phyloP scores from a whole-genome alignment of 495 filamentous ascomycete species.

The Neurospora sp. region DNA sequence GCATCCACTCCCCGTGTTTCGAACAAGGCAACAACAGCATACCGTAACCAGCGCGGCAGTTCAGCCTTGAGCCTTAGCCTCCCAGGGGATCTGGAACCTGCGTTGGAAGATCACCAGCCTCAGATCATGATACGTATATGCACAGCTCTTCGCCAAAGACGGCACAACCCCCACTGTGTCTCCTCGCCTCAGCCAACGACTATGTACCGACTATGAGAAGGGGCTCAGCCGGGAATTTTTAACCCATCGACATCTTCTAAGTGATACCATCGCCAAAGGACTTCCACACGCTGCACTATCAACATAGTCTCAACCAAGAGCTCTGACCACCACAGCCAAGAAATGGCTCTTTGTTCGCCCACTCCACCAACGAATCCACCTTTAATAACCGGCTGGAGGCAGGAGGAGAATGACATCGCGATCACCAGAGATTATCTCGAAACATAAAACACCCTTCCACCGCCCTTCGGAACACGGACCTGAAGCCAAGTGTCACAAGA shows the following conservation, averaged over 20 bases:
- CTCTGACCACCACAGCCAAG: background rate
- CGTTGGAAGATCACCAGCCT: background rate
- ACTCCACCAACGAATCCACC: background rate
- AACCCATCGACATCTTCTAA: no score
- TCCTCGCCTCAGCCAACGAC: background rate
- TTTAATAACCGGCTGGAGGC: background rate
- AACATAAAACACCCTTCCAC: background rate
- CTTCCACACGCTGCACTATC: background rate
- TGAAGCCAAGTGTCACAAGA: background rate
- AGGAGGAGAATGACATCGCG: background rate
- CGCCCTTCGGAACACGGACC: background rate
- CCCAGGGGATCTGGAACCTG: background rate
- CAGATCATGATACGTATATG: background rate
- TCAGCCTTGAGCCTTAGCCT: background rate
- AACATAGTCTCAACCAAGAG: background rate
- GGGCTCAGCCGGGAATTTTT: no score
- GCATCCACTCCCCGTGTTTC: background rate
- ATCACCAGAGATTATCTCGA: background rate
- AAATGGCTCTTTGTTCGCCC: background rate
- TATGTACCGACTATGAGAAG: background rate
- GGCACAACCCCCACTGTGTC: background rate
- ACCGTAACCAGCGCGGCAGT: background rate
- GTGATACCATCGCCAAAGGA: no score
- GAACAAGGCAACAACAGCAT: background rate
- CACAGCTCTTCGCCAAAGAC: background rate